Evolutionary conservation across 2,329 filamentous ascomycete genomes (phyloP), one percentile per base, ranked within the genome.

Genomic region (Ophiostoma perfectum): DNA sequence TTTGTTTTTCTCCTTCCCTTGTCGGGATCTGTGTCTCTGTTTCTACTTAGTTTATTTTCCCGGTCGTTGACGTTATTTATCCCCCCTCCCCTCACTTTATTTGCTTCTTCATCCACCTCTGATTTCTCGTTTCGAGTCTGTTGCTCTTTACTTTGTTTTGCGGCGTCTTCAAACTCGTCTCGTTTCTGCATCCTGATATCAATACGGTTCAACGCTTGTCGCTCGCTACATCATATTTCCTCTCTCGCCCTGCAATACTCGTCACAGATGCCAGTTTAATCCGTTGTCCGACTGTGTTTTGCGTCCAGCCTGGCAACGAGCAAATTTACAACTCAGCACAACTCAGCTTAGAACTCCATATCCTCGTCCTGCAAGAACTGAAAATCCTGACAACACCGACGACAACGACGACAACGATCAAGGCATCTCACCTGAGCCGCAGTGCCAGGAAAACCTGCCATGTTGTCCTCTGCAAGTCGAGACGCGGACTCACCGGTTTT

Each of bases 401-500:
- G 27, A 27, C 27, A 27, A 27, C 27, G 27, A 27, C 27, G 27
- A 27, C 27, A 1, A 1, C 49, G 18, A 55, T 4, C 18, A 5
- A 27, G 8, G 14, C 49, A 55, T 55, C 27, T 27, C 14, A 7
- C n/a, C 49, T 18, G 18, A 18, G 60, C 39, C 16, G 38, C 39
- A 12, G 14, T 18, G 60, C 60, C 60, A 63, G 16, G 8, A 38
- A 9, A 8, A 1, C 9, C 12, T 4, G 38, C 42, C 52, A 65
- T 63, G 49, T 38, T 67, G 45, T 67, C 66, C 9, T 38, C 64
- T 44, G 27, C 64, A 45, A 38, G 27, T 8, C 60, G 38, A 5
- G 39, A 8, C 7, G 60, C n/a, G 16, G 60, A 16, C 42, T 16
- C 27, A 8, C 16, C 39, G 16, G 60, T 63, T 16, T 42, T 55